Evolutionary conservation across 192 early-diverging fungal genomes (phyloP).

Genomic region (Physocladia obscura): DNA sequence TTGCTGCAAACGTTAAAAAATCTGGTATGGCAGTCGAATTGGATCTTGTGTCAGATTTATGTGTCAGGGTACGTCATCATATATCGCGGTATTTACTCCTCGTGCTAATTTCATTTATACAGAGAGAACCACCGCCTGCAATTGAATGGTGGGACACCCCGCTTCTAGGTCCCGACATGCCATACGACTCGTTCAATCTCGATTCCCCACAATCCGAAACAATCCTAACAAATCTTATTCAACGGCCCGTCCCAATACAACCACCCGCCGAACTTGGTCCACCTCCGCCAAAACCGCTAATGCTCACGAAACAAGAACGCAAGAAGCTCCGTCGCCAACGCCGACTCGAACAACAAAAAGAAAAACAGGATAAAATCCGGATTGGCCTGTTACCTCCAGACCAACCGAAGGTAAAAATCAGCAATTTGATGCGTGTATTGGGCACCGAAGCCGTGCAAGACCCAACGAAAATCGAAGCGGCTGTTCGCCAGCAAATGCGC

Average conservation of each 20-base stretch:
- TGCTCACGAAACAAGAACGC: constrained; percentile 84
- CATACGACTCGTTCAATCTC: constrained; percentile 63
- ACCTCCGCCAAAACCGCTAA: constrained; percentile 64
- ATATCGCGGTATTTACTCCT: background rate
- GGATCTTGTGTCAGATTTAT: constrained; percentile 69
- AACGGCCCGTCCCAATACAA: constrained; percentile 82
- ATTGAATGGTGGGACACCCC: constrained; percentile 99
- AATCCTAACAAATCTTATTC: constrained; percentile 71
- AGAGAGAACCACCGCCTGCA: constrained; percentile 69
- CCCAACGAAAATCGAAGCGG: constrained; percentile 90
- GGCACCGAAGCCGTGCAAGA: constrained; percentile 93
- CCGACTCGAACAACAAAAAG: constrained; percentile 79
- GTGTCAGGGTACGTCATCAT: constrained; percentile 53
- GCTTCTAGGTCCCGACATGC: constrained; percentile 63
- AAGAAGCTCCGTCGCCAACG: constrained; percentile 91
- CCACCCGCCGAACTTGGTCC: constrained; percentile 67
- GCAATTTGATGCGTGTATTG: constrained; percentile 93
- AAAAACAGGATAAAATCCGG: constrained; percentile 92
- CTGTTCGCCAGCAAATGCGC: constrained; percentile 84
- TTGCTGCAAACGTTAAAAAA: constrained; percentile 70
- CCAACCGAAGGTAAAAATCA: constrained; percentile 85
- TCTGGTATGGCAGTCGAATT: constrained; percentile 74
- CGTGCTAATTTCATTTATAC: constrained; percentile 19
- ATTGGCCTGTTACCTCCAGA: constrained; percentile 90
- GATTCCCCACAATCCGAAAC: constrained; percentile 41